Evolutionary conservation across 345 rosid genomes (phyloP).

Genomic region (Hirschfeldia incana): DNA sequence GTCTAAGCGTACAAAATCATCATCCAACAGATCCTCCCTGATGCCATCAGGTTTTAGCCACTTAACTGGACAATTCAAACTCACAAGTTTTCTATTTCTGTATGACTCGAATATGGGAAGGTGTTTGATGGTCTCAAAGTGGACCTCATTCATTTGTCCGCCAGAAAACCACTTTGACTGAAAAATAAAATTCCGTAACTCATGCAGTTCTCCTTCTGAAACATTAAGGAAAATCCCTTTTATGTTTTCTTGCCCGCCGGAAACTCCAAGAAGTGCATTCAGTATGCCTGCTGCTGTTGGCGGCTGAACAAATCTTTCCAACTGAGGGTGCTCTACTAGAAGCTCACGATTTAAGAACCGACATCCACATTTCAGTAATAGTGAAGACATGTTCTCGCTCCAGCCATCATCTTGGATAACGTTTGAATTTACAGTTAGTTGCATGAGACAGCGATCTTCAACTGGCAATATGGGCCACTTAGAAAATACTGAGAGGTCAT

Average conservation of each 20-base stretch:
- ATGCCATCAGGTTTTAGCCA: constrained; percentile 85
- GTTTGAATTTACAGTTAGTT: constrained; percentile 65
- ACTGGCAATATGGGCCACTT: constrained; percentile 98
- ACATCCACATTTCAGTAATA: constrained; percentile 86
- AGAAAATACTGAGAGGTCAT: constrained; percentile 78
- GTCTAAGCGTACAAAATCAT: constrained; percentile 82
- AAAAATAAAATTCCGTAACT: constrained; percentile 81
- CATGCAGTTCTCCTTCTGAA: constrained; percentile 86
- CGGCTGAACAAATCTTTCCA: constrained; percentile 80
- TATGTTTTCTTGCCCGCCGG: constrained; percentile 60
- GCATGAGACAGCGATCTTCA: constrained; percentile 65
- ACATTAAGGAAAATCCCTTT: constrained; percentile 58
- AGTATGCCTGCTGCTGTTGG: constrained; percentile 83
- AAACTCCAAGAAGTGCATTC: constrained; percentile 72
- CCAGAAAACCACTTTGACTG: constrained; percentile 92
- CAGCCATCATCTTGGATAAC: constrained; percentile 82
- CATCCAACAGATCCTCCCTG: constrained; percentile 75
- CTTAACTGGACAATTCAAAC: constrained; percentile 65
- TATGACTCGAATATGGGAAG: constrained; percentile 88
- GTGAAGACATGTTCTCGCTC: constrained; percentile 92
- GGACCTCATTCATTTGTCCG: constrained; percentile 63
- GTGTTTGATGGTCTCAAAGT: constrained; percentile 64
- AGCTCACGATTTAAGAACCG: constrained; percentile 65
- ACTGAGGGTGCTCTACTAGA: constrained; percentile 75
- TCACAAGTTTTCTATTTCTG: constrained; percentile 65